Base-by-base conservation (phyloP, 2,329 filamentous ascomycete species). In the Fusarium musae region DNA sequence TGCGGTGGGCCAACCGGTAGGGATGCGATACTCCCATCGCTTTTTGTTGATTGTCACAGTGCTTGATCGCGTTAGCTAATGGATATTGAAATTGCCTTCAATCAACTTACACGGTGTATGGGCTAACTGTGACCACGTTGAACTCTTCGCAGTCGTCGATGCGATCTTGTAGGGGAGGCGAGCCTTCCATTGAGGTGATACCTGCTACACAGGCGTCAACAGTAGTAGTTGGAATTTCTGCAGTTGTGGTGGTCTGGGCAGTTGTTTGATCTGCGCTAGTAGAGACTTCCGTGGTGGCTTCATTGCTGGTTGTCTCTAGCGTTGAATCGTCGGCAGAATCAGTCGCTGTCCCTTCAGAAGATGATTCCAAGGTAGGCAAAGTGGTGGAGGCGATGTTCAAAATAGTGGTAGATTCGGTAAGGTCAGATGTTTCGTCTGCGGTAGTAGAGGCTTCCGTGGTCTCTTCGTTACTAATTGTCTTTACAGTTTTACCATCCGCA, bases 11-110 rank as follows among this genome's bases (percentile, higher is more conserved):
- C 19, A 47, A 2, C 44, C 44, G 0, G 44, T 21, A 8, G 44
- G 26, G 6, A 47, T 30, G 3, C 44, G 44, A 21, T 30, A 30
- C 4, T 47, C 6, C 12, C 19, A 30, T 30, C 44, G 23, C 26
- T 46, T 28, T 26, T 46, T 13, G 2, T 9, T 2, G 5, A 7
- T 13, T 28, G 43, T 46, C 0, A 19, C 43, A 9, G 17, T 13
- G 12, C 23, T 19, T 13, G 6, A 19, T 3, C 0, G 11, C 4
- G 3, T 44, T 13, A 19, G 43, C 11, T 4, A 2, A 26, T 9
- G 3, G 7, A 8, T 16, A 34, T 16, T 8, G 6, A 34, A 34
- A 32, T 12, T 12, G 32, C 13, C 32, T 34, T 15, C 12, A 34
- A 6, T 34, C 32, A 34, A 4, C 44, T 47, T 30, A 47, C 44